Base-by-base conservation (phyloP, 1,284 basidiomycete species). In the Vanrija sp. region DNA sequence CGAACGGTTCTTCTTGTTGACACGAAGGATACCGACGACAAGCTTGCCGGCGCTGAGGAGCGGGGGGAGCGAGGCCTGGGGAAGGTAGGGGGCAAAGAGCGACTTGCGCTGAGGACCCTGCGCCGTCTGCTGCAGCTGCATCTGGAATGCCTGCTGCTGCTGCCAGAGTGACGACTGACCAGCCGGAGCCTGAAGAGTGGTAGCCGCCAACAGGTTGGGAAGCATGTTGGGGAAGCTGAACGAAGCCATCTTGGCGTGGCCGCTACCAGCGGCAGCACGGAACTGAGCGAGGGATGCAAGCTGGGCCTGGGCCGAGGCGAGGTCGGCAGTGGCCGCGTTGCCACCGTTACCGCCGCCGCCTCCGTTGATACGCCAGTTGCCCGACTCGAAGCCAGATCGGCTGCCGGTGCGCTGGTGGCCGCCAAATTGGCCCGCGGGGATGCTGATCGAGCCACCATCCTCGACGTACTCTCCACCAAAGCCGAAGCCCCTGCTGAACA, bases 1-100 rank as follows among this genome's bases (percentile, higher is more conserved):
- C 22, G 95, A 98, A 52, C 96, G 84, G 75, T 98, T 98, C 68
- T 96, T 88, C 79, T 99, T 98, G 80, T 99, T 98, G 67, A 99
- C 94, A 47, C 96, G 87, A 49, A 99, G 79, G 49, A 97, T 91
- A 60, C 96, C 96, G 53, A 98, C 94, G 55, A 99, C 96, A 45
- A 99, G 82, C 78, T 98, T 98, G 47, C 95, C 96, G 16, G 96
- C 94, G n/a, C 90, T 89, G 49, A 99, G 84, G 56, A 99, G 84
- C 45, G 95, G 95, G 25, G 96, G 95, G 43, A 99, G 83, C 41
- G 93, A 96, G 9, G 94, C 94, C 75, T 98, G 95, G 49, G 96
- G 96, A 53, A 99, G 84, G 72, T 99, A 99, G 53, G 95, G 96
- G 61, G 96, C 96, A 71, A 99, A 99, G 47, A 99, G 83, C 41